These are phyloP conservation scores for Coemansia sp. DNA, from an alignment of 192 early-diverging fungal species.

Conservation along the genomic window DNA sequence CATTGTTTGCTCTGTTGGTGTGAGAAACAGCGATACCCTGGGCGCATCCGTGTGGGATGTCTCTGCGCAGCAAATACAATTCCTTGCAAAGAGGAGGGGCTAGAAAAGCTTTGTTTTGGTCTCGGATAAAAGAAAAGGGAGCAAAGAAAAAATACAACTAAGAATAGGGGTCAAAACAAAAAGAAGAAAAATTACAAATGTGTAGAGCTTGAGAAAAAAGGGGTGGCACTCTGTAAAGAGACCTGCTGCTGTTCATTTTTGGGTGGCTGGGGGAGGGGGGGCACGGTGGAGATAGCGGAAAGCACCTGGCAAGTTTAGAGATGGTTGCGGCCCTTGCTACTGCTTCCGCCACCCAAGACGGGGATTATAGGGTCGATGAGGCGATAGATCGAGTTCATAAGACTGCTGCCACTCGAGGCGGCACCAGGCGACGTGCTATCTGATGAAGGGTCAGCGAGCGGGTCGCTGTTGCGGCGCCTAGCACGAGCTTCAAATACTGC, in stretches of 20 bases:
- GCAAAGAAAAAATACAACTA: slow-evolving; percentile 1
- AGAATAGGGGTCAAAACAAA: not conserved
- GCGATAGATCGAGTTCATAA: slow-evolving; percentile 45
- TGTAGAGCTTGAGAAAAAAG: not conserved
- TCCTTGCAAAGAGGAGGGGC: not conserved
- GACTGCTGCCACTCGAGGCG: slow-evolving; percentile 17
- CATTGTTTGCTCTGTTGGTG: not conserved
- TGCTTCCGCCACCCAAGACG: slow-evolving; percentile 15
- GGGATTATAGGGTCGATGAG: slow-evolving; percentile 44
- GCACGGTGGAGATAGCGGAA: not conserved
- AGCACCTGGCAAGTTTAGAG: slow-evolving; percentile 7
- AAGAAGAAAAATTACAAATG: slow-evolving; percentile 11
- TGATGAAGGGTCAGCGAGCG: slow-evolving; percentile 32
- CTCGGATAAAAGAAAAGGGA: not conserved
- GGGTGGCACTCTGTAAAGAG: not conserved
- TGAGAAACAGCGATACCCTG: not conserved
- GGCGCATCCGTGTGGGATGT: not conserved
- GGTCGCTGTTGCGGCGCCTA: slow-evolving; percentile 44
- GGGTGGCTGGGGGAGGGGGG: not conserved
- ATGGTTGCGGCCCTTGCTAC: slow-evolving; percentile 8
- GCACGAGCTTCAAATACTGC: slow-evolving; percentile 29
- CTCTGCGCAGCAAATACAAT: not conserved
- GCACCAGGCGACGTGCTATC: not conserved
- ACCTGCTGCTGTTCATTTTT: not conserved
- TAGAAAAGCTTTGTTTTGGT: not conserved